Evolutionary conservation across 148 eudicot genomes (phyloP).

Genomic region (Chenopodium suecicum): DNA sequence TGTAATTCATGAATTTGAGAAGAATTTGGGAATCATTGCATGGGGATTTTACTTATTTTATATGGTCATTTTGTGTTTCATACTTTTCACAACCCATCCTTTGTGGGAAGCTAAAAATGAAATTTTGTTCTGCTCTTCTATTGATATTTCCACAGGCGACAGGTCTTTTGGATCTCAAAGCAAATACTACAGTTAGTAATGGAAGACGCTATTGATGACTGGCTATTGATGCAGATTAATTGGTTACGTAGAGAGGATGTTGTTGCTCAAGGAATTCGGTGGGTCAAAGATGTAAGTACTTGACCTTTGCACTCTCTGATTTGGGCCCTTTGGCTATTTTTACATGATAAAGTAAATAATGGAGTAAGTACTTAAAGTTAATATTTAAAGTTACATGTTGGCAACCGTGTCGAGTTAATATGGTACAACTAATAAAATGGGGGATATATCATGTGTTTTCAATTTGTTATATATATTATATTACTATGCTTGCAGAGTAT

Average conservation of each 20-base stretch:
- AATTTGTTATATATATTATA: no score
- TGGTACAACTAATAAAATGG: no score
- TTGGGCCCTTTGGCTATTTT: no score
- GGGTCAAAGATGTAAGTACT: constrained; percentile 83
- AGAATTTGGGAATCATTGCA: background rate
- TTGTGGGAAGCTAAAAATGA: background rate
- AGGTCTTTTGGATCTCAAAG: constrained; percentile 98
- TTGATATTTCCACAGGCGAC: constrained; percentile 60
- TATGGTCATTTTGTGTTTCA: background rate
- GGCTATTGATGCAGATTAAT: constrained; percentile 85
- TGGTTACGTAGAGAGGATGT: constrained; percentile 86
- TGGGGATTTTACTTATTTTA: background rate
- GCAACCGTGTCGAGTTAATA: no score
- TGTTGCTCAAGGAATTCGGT: constrained; percentile 74
- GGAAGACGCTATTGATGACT: constrained; percentile 99
- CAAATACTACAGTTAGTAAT: constrained; percentile 90
- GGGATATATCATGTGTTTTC: no score
- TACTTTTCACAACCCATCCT: background rate
- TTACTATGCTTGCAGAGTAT: background rate
- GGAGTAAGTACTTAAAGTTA: no score
- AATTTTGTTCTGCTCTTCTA: background rate
- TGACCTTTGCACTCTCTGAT: no score
- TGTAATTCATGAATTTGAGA: background rate
- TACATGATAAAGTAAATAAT: no score
- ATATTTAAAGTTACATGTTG: no score